Base-by-base conservation (phyloP, 129 eudicot genomes). In the Saussurea involucrata region DNA sequence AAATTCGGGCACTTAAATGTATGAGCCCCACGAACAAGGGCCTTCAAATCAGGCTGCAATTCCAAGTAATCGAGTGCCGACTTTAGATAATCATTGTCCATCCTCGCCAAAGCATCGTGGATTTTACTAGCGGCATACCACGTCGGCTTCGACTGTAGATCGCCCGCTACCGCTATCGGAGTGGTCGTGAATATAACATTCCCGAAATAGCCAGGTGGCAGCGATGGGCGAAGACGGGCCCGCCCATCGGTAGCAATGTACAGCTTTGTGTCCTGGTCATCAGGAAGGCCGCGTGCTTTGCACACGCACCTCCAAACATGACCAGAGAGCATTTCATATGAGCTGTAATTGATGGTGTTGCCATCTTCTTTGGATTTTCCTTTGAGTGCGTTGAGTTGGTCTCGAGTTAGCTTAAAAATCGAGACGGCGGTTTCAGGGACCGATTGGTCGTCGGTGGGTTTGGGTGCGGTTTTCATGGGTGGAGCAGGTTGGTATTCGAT, bases 211-310 rank as follows among this genome's bases (percentile, higher is more conserved):
- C 97, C 97, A 3, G 83, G 86, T 3, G 98, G 98, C 22, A 90
- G 87, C 0, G 89, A 15, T 0, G 97, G 97, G 1, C 71, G 81
- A 11, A 93, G 86, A 33, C 98, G 84, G 20, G 89, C 71, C 72
- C 98, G 86, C 15, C 98, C 98, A 36, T 93, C 97, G 0, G 97
- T 90, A 1, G 97, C 95, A 3, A 93, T 93, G 87, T 87, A 90
- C 3, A 93, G 77, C 83, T 90, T 93, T 4, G 90, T 88, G 40
- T 76, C 95, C 71, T 93, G 98, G 46, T 90, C 96, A 1, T 78
- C 85, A 1, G 89, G 63, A 21, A 93, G 90, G 6, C 91, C 95
- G 22, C 98, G 91, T 0, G 97, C 97, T 68, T 78, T 85, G 75
- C 98, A 93, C 31, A 80, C 87, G 24, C 79, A 85, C 36, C 95